These are phyloP conservation scores for Scedosporium apiospermum DNA, from an alignment of 2,329 filamentous ascomycete species.

Conservation along the genomic window DNA sequence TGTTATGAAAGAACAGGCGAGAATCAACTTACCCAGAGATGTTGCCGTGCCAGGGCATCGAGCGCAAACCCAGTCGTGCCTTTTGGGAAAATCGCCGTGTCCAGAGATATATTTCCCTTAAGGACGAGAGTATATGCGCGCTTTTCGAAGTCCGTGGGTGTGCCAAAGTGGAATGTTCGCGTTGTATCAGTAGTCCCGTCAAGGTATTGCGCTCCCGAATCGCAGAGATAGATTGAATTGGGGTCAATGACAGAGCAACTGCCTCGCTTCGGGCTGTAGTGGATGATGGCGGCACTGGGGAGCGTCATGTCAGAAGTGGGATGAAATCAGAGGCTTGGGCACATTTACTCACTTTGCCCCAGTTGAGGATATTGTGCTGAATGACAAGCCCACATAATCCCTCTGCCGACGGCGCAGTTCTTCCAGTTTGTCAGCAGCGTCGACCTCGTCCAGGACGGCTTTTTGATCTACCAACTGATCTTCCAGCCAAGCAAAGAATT, in stretches of 20 bases:
- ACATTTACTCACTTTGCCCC: slow-evolving; percentile 53
- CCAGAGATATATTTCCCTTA: slow-evolving; percentile 86
- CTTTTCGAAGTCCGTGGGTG: slow-evolving; percentile 72
- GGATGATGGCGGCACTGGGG: slow-evolving; percentile 86
- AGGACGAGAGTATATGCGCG: slow-evolving; percentile 89
- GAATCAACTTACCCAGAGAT: slow-evolving; percentile 62
- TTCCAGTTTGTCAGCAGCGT: slow-evolving; percentile 86
- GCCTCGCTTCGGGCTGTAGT: slow-evolving; percentile 82
- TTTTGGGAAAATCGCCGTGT: slow-evolving; percentile 82
- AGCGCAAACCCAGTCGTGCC: slow-evolving; percentile 90
- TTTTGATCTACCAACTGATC: slow-evolving; percentile 71
- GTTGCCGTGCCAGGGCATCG: slow-evolving; percentile 80
- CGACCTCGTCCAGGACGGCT: slow-evolving; percentile 71
- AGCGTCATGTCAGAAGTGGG: neutral
- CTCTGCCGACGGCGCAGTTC: slow-evolving; percentile 57
- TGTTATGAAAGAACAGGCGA: neutral
- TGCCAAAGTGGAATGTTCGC: slow-evolving; percentile 83
- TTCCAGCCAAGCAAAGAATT: slow-evolving; percentile 97
- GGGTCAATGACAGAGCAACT: slow-evolving; percentile 79
- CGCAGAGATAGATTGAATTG: slow-evolving; percentile 81
- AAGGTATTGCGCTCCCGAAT: slow-evolving; percentile 91
- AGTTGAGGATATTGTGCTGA: slow-evolving; percentile 92
- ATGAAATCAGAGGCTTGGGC: slow-evolving; percentile 8
- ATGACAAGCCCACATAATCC: slow-evolving; percentile 82
- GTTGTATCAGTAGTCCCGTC: slow-evolving; percentile 97